Base-by-base conservation (phyloP, 306 rosid species). In the Sicyos edulis region DNA sequence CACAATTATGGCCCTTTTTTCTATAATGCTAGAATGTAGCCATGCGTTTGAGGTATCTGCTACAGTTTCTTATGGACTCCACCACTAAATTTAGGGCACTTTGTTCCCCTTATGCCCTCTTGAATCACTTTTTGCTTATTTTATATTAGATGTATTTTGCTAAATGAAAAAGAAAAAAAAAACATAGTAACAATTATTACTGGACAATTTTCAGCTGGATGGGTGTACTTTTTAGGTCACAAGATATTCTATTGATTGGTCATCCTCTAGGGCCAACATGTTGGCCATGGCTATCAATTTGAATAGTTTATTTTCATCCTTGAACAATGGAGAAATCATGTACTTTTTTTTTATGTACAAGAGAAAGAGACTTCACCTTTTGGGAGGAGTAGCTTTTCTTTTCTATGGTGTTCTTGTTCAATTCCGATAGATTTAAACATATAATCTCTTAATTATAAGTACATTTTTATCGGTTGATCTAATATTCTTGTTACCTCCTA, bases 1-100 rank as follows among this genome's bases (percentile, higher is more conserved):
- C 83, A 80, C 72, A 80, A 53, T 69, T 62, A 17, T 70, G 61
- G 37, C 37, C 71, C 71, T 67, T 72, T 71, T 80, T n/a, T n/a
- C n/a, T 40, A 72, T 13, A 2, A 21, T 67, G 40, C 34, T 14
- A 5, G 21, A 66, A 42, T 14, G 66, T 7, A 60, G 44, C 66
- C 66, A 26, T 60, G 66, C 66, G 66, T 60, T 60, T 26, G 8
- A 29, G 63, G 37, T 40, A 57, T 57, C 37, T 57, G 37, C 63
- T 22, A 22, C 63, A 57, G 63, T 11, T 22, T 57, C 63, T 22
- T 20, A 37, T 5, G 44, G 44, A 37, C 44, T 37, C 44, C 44
- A 37, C 44, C 44, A 37, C 44, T 37, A 37, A 37, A 37, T 5
- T 32, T 37, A 37, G 44, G 44, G 44, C 44, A 37, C 44, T 32